Evolutionary conservation across 164 flowering plant species (phyloP).

Genomic region (Piper longum): DNA sequence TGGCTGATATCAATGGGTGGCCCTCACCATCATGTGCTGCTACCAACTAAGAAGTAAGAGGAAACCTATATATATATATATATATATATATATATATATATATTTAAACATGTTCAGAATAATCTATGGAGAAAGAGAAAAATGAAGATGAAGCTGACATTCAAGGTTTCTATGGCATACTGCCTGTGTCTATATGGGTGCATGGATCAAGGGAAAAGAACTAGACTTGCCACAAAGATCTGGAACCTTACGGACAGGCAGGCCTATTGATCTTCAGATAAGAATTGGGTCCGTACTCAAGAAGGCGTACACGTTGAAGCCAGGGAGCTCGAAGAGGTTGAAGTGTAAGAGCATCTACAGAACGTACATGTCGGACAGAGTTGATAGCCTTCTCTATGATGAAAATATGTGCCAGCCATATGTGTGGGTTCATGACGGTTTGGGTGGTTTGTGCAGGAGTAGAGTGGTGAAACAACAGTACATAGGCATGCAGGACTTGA

Average conservation of each 20-base stretch:
- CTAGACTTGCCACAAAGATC: constrained; percentile 42
- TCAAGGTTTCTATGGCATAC: neutral
- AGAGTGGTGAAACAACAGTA: constrained; percentile 81
- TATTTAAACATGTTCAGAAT: neutral
- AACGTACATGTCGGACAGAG: constrained; percentile 38
- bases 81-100: too few species aligned
- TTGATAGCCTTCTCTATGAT: constrained; percentile 20
- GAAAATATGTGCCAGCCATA: constrained; percentile 71
- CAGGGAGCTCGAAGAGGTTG: constrained; percentile 62
- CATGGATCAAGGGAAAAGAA: constrained; percentile 23
- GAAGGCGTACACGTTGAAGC: constrained; percentile 57
- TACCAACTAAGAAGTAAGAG: too few species aligned
- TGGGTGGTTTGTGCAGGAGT: constrained; percentile 28
- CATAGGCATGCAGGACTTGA: constrained; percentile 63
- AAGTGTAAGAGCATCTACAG: constrained; percentile 58
- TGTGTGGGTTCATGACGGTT: constrained; percentile 64
- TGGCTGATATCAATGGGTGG: too few species aligned
- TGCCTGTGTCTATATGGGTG: constrained; percentile 37
- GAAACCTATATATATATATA: constrained; percentile 1
- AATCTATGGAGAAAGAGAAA: neutral
- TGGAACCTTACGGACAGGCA: constrained; percentile 59
- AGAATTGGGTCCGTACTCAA: constrained; percentile 72
- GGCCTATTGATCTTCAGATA: constrained; percentile 59
- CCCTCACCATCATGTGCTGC: too few species aligned
- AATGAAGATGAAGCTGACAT: neutral